Conservation (phyloP, 192 early-diverging fungal genomes). For the Chytriomyces confervae region DNA sequence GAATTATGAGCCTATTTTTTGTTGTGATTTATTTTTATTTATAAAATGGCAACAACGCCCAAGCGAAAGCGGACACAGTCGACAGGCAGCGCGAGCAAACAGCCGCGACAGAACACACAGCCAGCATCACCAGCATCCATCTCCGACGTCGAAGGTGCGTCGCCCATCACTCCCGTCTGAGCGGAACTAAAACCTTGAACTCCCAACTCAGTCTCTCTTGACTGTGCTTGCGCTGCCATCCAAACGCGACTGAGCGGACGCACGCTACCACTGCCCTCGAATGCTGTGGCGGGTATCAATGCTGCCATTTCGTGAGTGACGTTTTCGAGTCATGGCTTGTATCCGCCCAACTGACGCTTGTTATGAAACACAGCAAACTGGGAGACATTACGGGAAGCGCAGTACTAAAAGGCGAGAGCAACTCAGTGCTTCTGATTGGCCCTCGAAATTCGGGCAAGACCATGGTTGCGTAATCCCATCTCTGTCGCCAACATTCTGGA, state of each 20-base stretch:
- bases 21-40: no score
- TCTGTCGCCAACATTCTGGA: constrained; percentile 35
- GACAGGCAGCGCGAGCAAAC: no score
- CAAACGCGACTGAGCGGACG: constrained; percentile 3
- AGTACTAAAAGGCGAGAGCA: constrained; percentile 76
- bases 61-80: no score
- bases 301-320: constrained; percentile 6
- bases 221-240: neutral
- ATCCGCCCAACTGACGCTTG: neutral
- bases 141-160: neutral
- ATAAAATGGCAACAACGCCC: no score
- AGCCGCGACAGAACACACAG: no score
- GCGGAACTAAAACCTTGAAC: no score
- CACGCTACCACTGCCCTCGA: neutral
- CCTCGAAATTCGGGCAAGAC: constrained; percentile 81
- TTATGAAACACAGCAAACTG: constrained; percentile 48
- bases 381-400: constrained; percentile 66
- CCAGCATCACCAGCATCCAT: no score
- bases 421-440: constrained; percentile 85
- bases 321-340: neutral
- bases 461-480: constrained; percentile 40
- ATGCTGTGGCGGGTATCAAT: constrained; percentile 8
- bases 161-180: no score
- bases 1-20: no score
- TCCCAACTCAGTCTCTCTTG: neutral